Evolutionary conservation across 805 yeast genomes (phyloP).

Genomic region (Candida maesae): DNA sequence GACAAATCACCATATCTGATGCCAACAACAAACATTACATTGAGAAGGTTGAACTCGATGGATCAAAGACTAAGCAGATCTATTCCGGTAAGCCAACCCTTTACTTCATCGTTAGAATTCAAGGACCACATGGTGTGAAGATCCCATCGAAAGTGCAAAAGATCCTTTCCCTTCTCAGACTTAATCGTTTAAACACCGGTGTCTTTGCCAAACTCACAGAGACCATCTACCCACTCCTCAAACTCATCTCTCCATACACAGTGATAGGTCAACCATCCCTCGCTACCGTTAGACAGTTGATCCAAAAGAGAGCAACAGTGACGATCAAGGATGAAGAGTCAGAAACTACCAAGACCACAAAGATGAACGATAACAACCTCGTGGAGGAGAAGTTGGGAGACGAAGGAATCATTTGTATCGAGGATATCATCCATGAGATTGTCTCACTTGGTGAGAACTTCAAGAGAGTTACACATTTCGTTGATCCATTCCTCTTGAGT

Average conservation of each 20-base stretch:
- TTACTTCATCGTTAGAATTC: conserved; percentile 62
- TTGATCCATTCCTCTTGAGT: conserved; percentile 66
- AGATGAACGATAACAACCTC: conserved; percentile 68
- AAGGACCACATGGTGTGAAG: conserved; percentile 59
- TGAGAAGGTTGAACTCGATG: conserved; percentile 30
- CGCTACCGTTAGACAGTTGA: conserved; percentile 62
- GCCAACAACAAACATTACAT: conserved; percentile 28
- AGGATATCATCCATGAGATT: conserved; percentile 75
- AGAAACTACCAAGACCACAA: conserved; percentile 35
- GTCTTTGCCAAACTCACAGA: conserved; percentile 65
- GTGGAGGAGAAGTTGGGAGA: conserved; percentile 73
- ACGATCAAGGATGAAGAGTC: conserved; percentile 33
- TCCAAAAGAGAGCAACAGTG: conserved; percentile 74
- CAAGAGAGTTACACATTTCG: conserved; percentile 54
- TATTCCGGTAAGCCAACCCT: conserved; percentile 46
- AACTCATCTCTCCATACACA: conserved; percentile 67
- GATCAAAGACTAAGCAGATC: conserved; percentile 31
- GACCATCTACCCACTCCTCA: conserved; percentile 58
- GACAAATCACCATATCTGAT: conserved; percentile 31
- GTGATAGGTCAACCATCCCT: conserved; percentile 75
- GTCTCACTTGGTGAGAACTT: conserved; percentile 60
- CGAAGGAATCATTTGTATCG: conserved; percentile 70
- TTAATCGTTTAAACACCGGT: conserved; percentile 58
- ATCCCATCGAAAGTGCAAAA: conserved; percentile 63
- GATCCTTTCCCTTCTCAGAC: conserved; percentile 57